Evolutionary conservation across 2,329 filamentous ascomycete genomes (phyloP), one percentile per base, ranked within the genome.

Genomic region (Ilyonectria mors-panacis): DNA sequence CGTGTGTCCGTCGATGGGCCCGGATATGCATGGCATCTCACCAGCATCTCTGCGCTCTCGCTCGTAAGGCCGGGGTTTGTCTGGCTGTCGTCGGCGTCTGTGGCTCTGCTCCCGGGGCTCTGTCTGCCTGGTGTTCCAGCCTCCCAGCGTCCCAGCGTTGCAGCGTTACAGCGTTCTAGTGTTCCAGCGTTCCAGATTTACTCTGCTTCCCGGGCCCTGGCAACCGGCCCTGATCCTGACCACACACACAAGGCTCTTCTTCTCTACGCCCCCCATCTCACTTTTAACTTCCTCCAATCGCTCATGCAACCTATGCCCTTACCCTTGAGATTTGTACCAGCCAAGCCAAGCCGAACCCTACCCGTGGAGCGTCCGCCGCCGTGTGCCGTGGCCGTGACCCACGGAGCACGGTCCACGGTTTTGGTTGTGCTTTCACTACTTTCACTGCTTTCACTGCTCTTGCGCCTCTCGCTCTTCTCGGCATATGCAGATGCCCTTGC

Each of bases 21-120:
- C 73, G 65, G 73, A 70, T 75, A 76, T 76, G 74, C 75, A 72
- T 73, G 70, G 68, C 74, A 75, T 74, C 73, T 76, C 69, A 76
- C 74, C 73, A 70, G 77, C 65, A 70, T 66, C 69, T 75, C 53
- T 63, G 42, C 15, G 15, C 47, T 51, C 50, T 65, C 44, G 51
- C 50, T 58, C 47, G 33, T 55, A 54, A 68, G 51, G 58, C 63
- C 65, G 63, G 73, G 73, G 71, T 60, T 63, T 63, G 48, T 69
- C 60, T 60, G 42, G 54, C 54, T 48, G 54, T 55, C 55, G 45
- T 57, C 45, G 58, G n/a, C n/a, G 8, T 37, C 64, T 55, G 56
- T 66, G 47, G 50, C 56, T 63, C 59, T 60, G 55, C 56, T 59
- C 26, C 53, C 44, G 39, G 57, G 63, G 35, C 48, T 48, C 44